These are phyloP conservation scores for Xylariaceae sp. DNA, from an alignment of 2,329 filamentous ascomycete genomes.

Conservation along the genomic window DNA sequence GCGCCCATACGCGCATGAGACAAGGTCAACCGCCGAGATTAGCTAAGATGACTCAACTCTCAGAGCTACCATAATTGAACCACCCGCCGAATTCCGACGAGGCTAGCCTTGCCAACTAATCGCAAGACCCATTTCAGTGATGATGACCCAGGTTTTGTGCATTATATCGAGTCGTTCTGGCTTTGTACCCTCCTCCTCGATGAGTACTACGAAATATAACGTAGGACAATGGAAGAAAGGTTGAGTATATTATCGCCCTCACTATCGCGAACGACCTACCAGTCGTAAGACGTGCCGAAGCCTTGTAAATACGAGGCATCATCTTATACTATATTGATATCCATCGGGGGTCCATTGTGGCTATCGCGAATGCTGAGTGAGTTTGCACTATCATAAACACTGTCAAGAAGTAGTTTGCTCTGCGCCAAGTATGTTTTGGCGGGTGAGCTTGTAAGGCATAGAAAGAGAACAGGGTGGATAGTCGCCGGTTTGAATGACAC, in stretches of 20 bases:
- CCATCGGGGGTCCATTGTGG: not conserved
- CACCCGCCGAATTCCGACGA: not conserved
- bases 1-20: not conserved
- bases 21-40: constrained; percentile 1
- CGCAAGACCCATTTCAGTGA: not conserved
- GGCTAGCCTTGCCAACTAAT: not conserved
- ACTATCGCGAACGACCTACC: not conserved
- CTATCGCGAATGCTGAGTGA: not conserved
- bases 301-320: not conserved
- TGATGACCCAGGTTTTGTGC: not conserved
- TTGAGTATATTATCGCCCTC: not conserved
- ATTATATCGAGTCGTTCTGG: not conserved
- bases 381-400: not conserved
- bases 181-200: not conserved
- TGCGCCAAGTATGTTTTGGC: too few species aligned
- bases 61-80: constrained; percentile 7
- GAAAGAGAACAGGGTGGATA: too few species aligned
- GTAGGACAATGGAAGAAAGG: not conserved
- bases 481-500: too few species aligned
- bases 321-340: not conserved
- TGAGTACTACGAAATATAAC: not conserved
- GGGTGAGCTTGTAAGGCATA: too few species aligned
- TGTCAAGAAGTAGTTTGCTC: not conserved
- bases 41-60: not conserved
- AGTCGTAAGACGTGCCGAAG: not conserved